A percentile compares a stretch with the other conserved stretches of the same genome.
Evolutionary conservation across 306 rosid species (phyloP).

Genomic region (Potentilla sterilis): DNA sequence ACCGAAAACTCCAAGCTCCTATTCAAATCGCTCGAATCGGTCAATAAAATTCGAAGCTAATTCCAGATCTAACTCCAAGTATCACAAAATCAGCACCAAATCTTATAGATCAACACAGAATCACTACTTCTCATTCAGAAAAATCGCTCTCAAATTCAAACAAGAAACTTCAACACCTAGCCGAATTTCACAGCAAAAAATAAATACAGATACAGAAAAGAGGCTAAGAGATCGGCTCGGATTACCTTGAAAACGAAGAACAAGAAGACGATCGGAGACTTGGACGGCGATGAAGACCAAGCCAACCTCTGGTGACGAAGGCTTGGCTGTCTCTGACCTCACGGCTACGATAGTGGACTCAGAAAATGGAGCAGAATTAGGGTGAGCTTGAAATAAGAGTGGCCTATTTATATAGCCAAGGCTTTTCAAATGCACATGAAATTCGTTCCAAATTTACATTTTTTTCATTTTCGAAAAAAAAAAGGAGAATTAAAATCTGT

Average conservation of each 20-base stretch:
- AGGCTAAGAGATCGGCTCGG: conserved; percentile 10
- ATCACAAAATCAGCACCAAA: background rate
- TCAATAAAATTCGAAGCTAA: background rate
- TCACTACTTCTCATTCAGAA: conserved; percentile 15
- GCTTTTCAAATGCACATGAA: conserved; percentile 37
- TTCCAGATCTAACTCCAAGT: conserved; percentile 32
- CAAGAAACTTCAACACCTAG: conserved; percentile 1
- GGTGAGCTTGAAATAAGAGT: conserved; percentile 3
- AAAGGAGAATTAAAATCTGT: background rate
- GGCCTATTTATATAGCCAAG: conserved; percentile 22
- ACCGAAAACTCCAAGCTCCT: background rate
- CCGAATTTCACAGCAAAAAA: background rate
- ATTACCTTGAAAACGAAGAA: conserved; percentile 18
- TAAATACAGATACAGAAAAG: background rate
- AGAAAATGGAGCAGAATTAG: conserved; percentile 25
- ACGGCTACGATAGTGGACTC: background rate
- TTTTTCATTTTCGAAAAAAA: background rate
- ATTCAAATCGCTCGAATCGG: background rate
- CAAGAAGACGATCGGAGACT: conserved; percentile 6
- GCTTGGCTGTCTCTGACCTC: conserved; percentile 11
- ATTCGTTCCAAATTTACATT: conserved; percentile 25
- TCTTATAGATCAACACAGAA: conserved; percentile 39
- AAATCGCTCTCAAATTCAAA: conserved; percentile 18
- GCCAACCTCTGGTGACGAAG: conserved; percentile 21
- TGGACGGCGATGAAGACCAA: conserved; percentile 11